These are phyloP conservation scores for Cyberlindnera veronae DNA, from an alignment of 805 yeast species.

Conservation along the genomic window DNA sequence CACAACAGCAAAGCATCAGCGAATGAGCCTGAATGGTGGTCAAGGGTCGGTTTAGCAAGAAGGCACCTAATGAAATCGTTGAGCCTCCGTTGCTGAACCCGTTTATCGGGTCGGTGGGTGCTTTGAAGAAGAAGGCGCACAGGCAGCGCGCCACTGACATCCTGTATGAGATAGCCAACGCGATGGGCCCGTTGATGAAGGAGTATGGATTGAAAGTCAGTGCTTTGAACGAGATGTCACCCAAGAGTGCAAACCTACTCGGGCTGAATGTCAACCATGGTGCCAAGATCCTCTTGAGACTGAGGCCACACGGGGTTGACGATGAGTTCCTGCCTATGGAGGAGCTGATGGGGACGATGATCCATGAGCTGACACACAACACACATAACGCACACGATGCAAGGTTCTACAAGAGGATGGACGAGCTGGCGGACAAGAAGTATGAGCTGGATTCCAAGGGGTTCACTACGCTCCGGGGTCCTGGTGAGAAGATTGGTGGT, in stretches of 20 bases:
- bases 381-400: conserved; percentile 75
- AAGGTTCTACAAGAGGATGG: conserved; percentile 61
- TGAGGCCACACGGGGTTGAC: conserved; percentile 57
- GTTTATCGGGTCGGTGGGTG: conserved; percentile 33
- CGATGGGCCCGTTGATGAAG: conserved; percentile 77
- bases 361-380: conserved; percentile 88
- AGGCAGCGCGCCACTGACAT: conserved; percentile 52
- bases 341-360: conserved; percentile 72
- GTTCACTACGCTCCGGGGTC: conserved; percentile 13
- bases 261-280: conserved; percentile 87
- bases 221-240: conserved; percentile 75
- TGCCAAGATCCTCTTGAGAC: conserved; percentile 62
- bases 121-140: conserved; percentile 45
- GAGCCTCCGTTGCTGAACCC: conserved; percentile 30
- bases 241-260: conserved; percentile 57
- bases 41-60: conserved; percentile 18
- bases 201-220: conserved; percentile 63
- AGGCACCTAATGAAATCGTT: conserved; percentile 12
- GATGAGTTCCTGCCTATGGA: conserved; percentile 56
- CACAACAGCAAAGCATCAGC: too few relatives aligned
- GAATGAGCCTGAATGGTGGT: too few relatives aligned
- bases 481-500: conserved; percentile 17
- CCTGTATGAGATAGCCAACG: conserved; percentile 63
- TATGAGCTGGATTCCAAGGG: conserved; percentile 41
- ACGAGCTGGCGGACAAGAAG: conserved; percentile 42